Conservation (phyloP, 305 asterid species). For the Fraxinus albicans region DNA sequence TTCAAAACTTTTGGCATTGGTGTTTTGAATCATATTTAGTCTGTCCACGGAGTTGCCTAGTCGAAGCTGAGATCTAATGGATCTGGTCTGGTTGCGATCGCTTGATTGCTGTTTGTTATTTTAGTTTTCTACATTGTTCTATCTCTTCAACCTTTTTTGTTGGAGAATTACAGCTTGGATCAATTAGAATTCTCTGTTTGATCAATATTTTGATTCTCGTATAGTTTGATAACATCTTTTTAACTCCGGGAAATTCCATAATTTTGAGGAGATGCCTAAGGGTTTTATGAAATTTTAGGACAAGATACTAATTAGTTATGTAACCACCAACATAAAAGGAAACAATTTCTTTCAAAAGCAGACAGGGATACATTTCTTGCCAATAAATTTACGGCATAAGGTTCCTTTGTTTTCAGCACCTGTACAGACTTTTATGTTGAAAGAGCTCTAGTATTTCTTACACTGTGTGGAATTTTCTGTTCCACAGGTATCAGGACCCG, state of each 20-base stretch:
- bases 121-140: background rate
- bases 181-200: background rate
- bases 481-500: conserved; percentile 70
- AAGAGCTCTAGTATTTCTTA: background rate
- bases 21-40: background rate
- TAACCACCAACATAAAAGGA: background rate
- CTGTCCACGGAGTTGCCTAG: background rate
- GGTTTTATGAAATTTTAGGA: background rate
- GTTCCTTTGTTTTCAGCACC: background rate
- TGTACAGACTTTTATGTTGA: background rate
- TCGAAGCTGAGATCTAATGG: background rate
- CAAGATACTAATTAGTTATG: background rate
- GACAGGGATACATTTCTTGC: background rate
- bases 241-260: background rate
- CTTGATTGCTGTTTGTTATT: background rate
- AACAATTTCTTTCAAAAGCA: background rate
- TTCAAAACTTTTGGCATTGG: background rate
- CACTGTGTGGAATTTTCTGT: background rate
- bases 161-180: background rate
- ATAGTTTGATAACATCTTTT: background rate
- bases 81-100: background rate
- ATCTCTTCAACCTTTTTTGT: background rate
- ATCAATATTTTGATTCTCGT: background rate
- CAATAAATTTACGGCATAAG: background rate
- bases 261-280: background rate